Conservation (phyloP, 2,329 filamentous ascomycete species). For the Chaetomiaceae sp. region DNA sequence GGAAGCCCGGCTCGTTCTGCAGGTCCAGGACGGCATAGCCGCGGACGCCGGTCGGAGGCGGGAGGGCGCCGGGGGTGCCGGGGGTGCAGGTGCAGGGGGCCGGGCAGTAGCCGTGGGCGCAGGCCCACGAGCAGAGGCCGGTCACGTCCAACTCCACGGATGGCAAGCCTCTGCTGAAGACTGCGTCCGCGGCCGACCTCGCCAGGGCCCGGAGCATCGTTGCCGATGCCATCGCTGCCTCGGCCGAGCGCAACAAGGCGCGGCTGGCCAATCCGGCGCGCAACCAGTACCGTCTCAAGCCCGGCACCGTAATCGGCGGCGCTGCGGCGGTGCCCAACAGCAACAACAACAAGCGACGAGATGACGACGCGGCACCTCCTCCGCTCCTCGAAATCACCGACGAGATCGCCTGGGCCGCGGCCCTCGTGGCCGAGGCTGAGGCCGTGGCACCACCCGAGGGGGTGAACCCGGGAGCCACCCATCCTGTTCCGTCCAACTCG, state of each 20-base stretch:
- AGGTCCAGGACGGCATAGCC: no score
- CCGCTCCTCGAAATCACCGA: constrained; percentile 23
- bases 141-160: no score
- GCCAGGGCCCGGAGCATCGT: constrained; percentile 19
- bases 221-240: constrained; percentile 14
- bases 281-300: constrained; percentile 19
- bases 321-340: neutral
- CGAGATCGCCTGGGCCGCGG: constrained; percentile 25
- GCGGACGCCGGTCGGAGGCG: no score
- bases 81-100: no score
- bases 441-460: neutral
- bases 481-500: no score
- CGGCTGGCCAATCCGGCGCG: constrained; percentile 19
- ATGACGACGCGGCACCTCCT: neutral
- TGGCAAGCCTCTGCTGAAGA: constrained; percentile 2
- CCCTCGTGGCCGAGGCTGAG: constrained; percentile 25
- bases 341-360: neutral
- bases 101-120: no score
- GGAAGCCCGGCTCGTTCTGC: no score
- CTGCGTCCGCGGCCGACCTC: constrained; percentile 6
- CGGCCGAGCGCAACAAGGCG: constrained; percentile 20
- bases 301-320: neutral
- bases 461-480: neutral
- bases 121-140: no score
- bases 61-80: no score